phyloP scores from a whole-genome alignment of 2,329 filamentous ascomycete genomes.

The Ophiostoma ulmi region DNA sequence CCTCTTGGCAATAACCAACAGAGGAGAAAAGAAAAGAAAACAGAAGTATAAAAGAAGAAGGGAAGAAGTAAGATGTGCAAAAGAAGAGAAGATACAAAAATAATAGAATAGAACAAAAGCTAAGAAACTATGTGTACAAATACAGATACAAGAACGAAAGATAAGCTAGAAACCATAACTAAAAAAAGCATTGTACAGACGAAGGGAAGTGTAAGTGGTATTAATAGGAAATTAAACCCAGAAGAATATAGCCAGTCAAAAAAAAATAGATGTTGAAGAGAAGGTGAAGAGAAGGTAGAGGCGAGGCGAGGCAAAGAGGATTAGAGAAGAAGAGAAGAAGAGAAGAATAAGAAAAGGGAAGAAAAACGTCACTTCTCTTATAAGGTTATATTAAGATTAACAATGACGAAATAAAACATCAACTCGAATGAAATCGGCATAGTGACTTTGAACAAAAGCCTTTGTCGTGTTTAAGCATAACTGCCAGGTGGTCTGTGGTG shows the following conservation, averaged over 20 bases:
- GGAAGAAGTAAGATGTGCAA: neutral
- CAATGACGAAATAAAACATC: neutral
- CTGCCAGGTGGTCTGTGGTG: neutral
- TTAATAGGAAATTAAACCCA: neutral
- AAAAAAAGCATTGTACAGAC: neutral
- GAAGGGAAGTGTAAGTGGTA: neutral
- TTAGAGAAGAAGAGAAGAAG: neutral
- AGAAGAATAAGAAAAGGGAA: neutral
- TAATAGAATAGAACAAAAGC: neutral
- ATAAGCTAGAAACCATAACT: neutral
- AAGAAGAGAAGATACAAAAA: neutral
- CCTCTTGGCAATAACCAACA: neutral
- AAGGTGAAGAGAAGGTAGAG: neutral
- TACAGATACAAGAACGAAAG: neutral
- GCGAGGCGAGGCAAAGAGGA: neutral
- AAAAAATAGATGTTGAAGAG: neutral
- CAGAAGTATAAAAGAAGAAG: neutral
- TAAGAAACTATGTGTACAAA: conserved; percentile 2
- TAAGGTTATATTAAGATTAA: neutral
- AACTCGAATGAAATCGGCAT: neutral
- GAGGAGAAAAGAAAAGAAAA: neutral
- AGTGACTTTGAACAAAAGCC: neutral
- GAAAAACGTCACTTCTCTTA: neutral
- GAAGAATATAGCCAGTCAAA: neutral
- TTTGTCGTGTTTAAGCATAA: neutral